Conservation (phyloP, 306 rosid species). For the Prunus armeniaca region DNA sequence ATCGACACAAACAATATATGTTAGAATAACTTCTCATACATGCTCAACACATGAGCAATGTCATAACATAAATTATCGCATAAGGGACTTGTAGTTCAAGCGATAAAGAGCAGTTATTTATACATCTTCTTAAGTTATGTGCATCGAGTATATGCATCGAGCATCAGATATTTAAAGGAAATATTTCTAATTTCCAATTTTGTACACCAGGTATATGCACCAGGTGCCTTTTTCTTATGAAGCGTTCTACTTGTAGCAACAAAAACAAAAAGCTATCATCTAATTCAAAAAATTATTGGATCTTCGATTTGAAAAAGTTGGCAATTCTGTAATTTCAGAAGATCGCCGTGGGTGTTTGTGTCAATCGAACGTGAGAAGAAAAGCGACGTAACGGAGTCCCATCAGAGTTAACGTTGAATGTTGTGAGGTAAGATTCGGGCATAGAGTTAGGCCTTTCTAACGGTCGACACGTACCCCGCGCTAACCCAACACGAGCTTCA, state of each 20-base stretch:
- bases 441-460: slow-evolving; percentile 37
- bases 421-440: slow-evolving; percentile 25
- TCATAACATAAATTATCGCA: not conserved
- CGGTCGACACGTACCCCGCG: slow-evolving; percentile 34
- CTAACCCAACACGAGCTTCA: slow-evolving; percentile 5
- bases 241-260: not conserved
- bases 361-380: not conserved
- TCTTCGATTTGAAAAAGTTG: too few species aligned
- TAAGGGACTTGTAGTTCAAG: too few species aligned
- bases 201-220: not conserved
- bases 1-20: not conserved
- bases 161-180: accelerated
- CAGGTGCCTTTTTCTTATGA: not conserved
- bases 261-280: not conserved
- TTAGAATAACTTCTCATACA: not conserved
- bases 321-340: not conserved
- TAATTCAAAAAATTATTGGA: too few species aligned
- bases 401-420: not conserved
- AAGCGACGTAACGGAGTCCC: not conserved
- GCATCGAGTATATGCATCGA: too few species aligned
- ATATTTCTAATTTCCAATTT: not conserved
- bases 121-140: too few species aligned
- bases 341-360: not conserved
- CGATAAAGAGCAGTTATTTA: too few species aligned
- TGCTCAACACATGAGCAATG: not conserved